Evolutionary conservation across 1,284 basidiomycete genomes (phyloP).

Genomic region (Cutaneotrichosporon mucoides): DNA sequence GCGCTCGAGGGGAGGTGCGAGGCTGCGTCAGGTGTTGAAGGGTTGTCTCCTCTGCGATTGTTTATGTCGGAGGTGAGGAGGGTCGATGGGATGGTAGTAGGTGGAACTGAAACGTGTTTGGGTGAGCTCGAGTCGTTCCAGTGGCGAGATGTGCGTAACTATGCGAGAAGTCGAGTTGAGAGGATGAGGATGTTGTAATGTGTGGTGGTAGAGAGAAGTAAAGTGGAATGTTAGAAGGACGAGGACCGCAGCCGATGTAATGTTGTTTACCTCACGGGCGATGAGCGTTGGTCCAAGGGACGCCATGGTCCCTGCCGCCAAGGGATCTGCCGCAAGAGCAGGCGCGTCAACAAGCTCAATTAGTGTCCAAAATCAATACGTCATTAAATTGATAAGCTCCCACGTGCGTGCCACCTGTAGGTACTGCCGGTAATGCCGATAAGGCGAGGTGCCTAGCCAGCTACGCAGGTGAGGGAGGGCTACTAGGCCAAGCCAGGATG

Average conservation of each 20-base stretch:
- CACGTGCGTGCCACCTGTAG: neutral
- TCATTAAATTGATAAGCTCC: conserved; percentile 2
- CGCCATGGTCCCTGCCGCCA: no score
- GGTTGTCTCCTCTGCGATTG: neutral
- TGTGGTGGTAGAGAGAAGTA: no score
- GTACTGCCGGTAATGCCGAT: neutral
- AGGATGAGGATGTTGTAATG: neutral
- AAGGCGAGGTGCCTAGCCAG: no score
- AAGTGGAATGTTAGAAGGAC: no score
- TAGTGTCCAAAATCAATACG: neutral
- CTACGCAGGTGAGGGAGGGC: no score
- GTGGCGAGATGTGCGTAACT: neutral
- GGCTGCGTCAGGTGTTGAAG: neutral
- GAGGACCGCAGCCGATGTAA: no score
- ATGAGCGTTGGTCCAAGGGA: no score
- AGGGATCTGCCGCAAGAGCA: neutral
- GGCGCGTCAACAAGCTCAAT: neutral
- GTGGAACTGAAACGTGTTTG: neutral
- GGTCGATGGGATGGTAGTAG: no score
- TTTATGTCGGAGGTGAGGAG: neutral
- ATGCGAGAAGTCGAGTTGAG: neutral
- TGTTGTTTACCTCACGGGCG: no score
- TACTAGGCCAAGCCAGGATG: no score
- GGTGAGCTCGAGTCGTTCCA: neutral
- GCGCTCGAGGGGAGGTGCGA: conserved; percentile 4